These are phyloP conservation scores for Fusarium redolens DNA, from an alignment of 2,329 filamentous ascomycete genomes.

Conservation along the genomic window DNA sequence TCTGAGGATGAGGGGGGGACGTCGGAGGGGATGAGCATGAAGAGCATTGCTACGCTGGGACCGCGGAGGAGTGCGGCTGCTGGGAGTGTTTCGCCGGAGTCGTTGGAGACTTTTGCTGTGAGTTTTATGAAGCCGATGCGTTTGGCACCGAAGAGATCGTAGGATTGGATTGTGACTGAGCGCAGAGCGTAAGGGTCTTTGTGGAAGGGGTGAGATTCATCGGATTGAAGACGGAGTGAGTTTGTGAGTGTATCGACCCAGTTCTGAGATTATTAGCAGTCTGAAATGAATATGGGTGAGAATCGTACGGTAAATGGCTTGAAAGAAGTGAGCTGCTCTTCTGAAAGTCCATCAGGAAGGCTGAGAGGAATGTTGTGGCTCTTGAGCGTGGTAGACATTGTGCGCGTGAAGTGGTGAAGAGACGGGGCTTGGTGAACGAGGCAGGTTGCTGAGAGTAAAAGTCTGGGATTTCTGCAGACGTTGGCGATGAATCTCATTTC, in stretches of 20 bases:
- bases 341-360: slow-evolving; percentile 57
- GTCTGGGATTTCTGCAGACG: slow-evolving; percentile 4
- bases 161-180: slow-evolving; percentile 63
- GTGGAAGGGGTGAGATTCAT: slow-evolving; percentile 63
- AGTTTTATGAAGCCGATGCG: slow-evolving; percentile 70
- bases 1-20: slow-evolving; percentile 53
- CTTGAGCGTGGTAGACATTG: slow-evolving; percentile 41
- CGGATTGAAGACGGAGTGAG: slow-evolving; percentile 60
- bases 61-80: slow-evolving; percentile 68
- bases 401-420: slow-evolving; percentile 1
- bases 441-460: slow-evolving; percentile 1
- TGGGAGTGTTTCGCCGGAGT: slow-evolving; percentile 61
- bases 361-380: slow-evolving; percentile 54
- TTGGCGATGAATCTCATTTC: slow-evolving; percentile 26
- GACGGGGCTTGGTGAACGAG: slow-evolving; percentile 1
- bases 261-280: slow-evolving; percentile 48
- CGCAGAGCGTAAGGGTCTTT: slow-evolving; percentile 63
- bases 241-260: slow-evolving; percentile 61
- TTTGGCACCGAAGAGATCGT: slow-evolving; percentile 60
- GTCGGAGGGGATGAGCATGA: slow-evolving; percentile 67
- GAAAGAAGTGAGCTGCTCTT: slow-evolving; percentile 59
- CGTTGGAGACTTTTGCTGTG: slow-evolving; percentile 60
- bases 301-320: slow-evolving; percentile 61
- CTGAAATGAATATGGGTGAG: accelerated
- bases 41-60: slow-evolving; percentile 70